A percentile compares a stretch with the other conserved stretches of the same genome.
Evolutionary conservation across 805 yeast genomes (phyloP).

Genomic region (Candida argentea): DNA sequence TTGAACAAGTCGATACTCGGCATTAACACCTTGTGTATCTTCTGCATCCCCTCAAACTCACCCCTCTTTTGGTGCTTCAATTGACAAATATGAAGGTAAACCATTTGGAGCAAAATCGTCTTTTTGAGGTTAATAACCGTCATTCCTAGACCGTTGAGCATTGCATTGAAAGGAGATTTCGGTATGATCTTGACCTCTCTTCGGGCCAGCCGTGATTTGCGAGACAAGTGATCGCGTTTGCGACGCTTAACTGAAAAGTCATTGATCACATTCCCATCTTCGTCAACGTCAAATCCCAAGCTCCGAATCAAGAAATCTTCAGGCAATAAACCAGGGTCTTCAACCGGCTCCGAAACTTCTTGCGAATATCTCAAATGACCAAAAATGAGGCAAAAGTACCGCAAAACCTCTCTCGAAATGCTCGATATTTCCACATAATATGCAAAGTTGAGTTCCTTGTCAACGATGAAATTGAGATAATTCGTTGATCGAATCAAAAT

Average conservation of each 20-base stretch:
- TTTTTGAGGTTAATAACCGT: conserved; percentile 35
- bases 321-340: conserved; percentile 3
- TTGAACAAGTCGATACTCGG: conserved; percentile 24
- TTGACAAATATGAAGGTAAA: conserved; percentile 31
- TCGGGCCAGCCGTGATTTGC: conserved; percentile 5
- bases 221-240: conserved; percentile 6
- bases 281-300: conserved; percentile 31
- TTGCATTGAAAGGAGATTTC: conserved; percentile 28
- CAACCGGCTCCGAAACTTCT: conserved; percentile 4
- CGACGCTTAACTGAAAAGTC: conserved; percentile 32
- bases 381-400: conserved; percentile 27
- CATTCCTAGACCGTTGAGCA: conserved; percentile 33
- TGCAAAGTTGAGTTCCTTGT: conserved; percentile 25
- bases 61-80: conserved; percentile 23
- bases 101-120: conserved; percentile 31
- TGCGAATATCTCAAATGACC: conserved; percentile 13
- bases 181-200: conserved; percentile 20
- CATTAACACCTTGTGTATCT: conserved; percentile 12
- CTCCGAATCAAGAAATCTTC: conserved; percentile 21
- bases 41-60: conserved; percentile 9
- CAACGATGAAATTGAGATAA: conserved; percentile 32
- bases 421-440: conserved; percentile 26
- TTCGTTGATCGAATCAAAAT: conserved; percentile 32
- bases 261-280: conserved; percentile 35
- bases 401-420: conserved; percentile 28